Percentiles rank a stretch among this genome's conserved stretches.
phyloP scores from a whole-genome alignment of 441 rosid genomes.

The Bruguiera hainesii region DNA sequence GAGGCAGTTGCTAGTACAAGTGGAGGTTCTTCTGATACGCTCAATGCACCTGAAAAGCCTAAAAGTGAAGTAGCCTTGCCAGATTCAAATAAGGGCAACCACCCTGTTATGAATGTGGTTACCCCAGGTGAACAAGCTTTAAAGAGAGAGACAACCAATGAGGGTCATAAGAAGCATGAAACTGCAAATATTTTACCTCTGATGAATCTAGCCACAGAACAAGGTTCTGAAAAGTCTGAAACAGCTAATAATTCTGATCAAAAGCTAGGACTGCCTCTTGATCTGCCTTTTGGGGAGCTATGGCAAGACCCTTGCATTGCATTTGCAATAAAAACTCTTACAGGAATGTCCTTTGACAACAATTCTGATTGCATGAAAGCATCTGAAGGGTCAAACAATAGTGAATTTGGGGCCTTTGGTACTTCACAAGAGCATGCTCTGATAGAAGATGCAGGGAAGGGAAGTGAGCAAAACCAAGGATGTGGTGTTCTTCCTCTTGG shows the following conservation, averaged over 20 bases:
- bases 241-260: constrained; percentile 22
- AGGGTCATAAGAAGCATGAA: constrained; percentile 7
- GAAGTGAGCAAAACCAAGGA: constrained; percentile 12
- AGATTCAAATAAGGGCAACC: constrained; percentile 20
- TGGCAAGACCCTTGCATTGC: constrained; percentile 98
- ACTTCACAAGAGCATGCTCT: constrained; percentile 21
- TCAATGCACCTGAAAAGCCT: constrained; percentile 10
- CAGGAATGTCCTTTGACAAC: constrained; percentile 51
- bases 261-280: constrained; percentile 30
- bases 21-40: constrained; percentile 16
- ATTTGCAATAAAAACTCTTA: constrained; percentile 90
- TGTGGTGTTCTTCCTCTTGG: constrained; percentile 12
- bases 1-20: constrained; percentile 21
- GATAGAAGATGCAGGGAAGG: constrained; percentile 16
- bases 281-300: constrained; percentile 62
- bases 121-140: constrained; percentile 13
- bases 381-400: constrained; percentile 39
- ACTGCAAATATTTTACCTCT: neutral
- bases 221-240: constrained; percentile 20
- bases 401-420: constrained; percentile 20
- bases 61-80: constrained; percentile 12
- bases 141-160: constrained; percentile 7
- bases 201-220: constrained; percentile 11
- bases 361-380: constrained; percentile 32
- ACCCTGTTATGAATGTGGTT: constrained; percentile 21